Evolutionary conservation across 139 green algal species (phyloP), one percentile per base, ranked within the genome.

Genomic region (Tetradesmus lagerheimii): DNA sequence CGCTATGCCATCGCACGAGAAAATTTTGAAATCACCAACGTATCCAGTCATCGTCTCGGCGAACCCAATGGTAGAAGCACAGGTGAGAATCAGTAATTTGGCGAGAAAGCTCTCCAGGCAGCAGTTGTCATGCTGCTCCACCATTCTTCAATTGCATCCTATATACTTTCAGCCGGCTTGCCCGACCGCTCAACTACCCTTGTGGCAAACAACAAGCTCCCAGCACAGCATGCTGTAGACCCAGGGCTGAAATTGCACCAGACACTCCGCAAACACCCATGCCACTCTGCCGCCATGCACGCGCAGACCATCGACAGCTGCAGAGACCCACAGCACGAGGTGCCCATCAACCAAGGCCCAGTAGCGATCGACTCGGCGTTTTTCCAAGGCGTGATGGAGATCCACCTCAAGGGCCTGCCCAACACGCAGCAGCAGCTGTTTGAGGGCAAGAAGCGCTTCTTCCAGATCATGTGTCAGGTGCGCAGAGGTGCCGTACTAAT

Each of bases 381-480:
- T 16, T 91, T 91, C 39, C 25, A 67, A 14, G 87, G 87, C 3
- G 15, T 80, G 25, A 80, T 91, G 87, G 87, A 91, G 62, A 80
- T 91, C 29, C 87, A 91, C 41, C 57, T 91, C 9, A 75, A 76
- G 14, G 87, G 87, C 35, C 41, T 91, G 77, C 77, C 35, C 31
- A 91, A 67, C 87, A 91, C 53, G 20, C 39, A 86, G 29, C 82
- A 86, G 87, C 34, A 34, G 8, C 11, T 91, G 38, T 91, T 91
- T 91, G 87, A 86, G 14, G 87, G 87, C 87, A 91, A 91, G 62
- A 91, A 91, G 87, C 78, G 87, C 35, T 91, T 82, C 78, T 91
- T 91, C 79, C 87, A 91, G 53, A 87, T 91, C 57, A 86, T 86
- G 77, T 78, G 47, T 35, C 86, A 90, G 86, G 86, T 90, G 41